Percentiles rank a stretch among this genome's conserved stretches.
phyloP scores from a whole-genome alignment of 305 asterid genomes.

The Solanum hybrid region DNA sequence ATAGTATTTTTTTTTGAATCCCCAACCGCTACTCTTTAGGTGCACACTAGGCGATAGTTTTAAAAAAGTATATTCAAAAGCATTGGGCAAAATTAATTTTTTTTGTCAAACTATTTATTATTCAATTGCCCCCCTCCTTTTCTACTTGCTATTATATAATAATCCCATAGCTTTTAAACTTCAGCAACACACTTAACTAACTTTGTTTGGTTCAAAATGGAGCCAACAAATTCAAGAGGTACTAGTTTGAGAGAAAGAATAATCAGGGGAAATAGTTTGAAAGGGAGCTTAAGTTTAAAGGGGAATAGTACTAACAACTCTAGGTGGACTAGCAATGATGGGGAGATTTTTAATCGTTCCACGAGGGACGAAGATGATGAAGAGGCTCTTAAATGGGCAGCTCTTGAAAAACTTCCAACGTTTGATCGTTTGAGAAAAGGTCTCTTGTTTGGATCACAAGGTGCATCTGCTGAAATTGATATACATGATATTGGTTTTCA shows the following conservation, averaged over 20 bases:
- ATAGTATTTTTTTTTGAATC: neutral
- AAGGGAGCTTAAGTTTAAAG: neutral
- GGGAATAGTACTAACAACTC: neutral
- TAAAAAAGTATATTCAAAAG: neutral
- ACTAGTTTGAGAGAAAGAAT: conserved; percentile 6
- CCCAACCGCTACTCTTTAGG: neutral
- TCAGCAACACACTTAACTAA: neutral
- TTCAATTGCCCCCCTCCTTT: neutral
- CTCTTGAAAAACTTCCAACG: conserved; percentile 15
- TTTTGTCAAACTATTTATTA: neutral
- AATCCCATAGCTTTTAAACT: neutral
- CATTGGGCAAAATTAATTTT: neutral
- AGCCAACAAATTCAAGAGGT: neutral
- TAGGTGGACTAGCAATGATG: conserved; percentile 4
- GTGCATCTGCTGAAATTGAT: conserved; percentile 4
- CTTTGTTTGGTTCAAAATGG: neutral
- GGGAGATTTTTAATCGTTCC: conserved; percentile 4
- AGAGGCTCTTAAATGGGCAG: conserved; percentile 19
- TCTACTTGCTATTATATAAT: neutral
- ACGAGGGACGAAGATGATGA: conserved; percentile 9
- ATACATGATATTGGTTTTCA: conserved; percentile 1
- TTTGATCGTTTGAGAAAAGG: conserved; percentile 9
- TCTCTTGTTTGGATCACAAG: conserved; percentile 6
- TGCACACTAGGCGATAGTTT: neutral
- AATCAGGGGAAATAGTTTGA: neutral